A percentile compares a stretch with the other conserved stretches of the same genome.
phyloP scores from a whole-genome alignment of 192 early-diverging fungal genomes.

The Gonapodya prolifera region DNA sequence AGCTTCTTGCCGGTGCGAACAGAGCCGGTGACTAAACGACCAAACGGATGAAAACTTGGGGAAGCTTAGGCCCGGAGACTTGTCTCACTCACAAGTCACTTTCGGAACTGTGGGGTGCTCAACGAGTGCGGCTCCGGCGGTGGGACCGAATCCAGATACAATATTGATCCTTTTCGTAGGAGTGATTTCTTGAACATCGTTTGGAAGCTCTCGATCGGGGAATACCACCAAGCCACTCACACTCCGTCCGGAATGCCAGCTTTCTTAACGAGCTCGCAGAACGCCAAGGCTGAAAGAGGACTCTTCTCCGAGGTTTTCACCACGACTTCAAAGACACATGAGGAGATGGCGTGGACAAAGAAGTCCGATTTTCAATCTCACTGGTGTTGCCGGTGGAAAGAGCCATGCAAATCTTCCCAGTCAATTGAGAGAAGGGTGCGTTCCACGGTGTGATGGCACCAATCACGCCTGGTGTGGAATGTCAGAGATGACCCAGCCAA shows the following conservation, averaged over 20 bases:
- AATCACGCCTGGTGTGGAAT: neutral
- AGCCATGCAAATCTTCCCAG: conserved; percentile 3
- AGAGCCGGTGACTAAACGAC: neutral
- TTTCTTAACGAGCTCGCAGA: conserved; percentile 18
- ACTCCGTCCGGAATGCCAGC: conserved; percentile 12
- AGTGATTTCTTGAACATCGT: neutral
- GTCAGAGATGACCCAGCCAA: neutral
- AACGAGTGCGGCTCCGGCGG: neutral
- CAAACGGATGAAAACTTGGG: too few species aligned
- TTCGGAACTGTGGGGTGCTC: neutral
- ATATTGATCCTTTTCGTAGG: conserved; percentile 6
- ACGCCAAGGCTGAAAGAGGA: conserved; percentile 19
- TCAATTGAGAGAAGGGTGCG: neutral
- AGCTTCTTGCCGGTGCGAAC: neutral
- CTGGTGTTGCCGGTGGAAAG: neutral
- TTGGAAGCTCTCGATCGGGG: neutral
- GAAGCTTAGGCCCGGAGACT: too few species aligned
- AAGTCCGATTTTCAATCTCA: neutral
- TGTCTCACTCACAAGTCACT: neutral
- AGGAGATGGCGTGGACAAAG: neutral
- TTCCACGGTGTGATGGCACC: neutral
- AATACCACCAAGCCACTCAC: too few species aligned
- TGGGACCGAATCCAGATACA: neutral
- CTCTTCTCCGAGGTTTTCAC: conserved; percentile 22
- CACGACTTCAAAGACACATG: neutral